Evolutionary conservation across 2,329 filamentous ascomycete genomes (phyloP).

Genomic region (Trichoderma sp.): DNA sequence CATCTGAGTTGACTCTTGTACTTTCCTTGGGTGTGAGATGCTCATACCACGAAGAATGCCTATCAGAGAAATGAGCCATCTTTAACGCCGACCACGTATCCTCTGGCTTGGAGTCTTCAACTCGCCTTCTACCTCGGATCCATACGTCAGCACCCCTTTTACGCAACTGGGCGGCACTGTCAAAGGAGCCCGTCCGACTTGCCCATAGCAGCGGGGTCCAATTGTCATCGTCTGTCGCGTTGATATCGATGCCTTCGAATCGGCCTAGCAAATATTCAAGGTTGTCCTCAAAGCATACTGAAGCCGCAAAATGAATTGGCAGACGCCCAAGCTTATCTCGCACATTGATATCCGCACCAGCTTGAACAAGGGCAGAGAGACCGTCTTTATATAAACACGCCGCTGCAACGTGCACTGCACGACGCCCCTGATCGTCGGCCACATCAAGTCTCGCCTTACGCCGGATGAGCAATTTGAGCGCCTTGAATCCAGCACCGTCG

Average conservation of each 20-base stretch:
- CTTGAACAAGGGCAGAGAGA: background rate
- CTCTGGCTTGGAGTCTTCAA: background rate
- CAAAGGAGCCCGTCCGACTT: background rate
- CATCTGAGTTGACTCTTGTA: background rate
- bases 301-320: background rate
- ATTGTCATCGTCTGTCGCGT: background rate
- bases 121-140: background rate
- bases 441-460: background rate
- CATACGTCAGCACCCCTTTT: background rate
- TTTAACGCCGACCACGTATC: background rate
- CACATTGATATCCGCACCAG: background rate
- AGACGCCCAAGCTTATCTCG: background rate
- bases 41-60: background rate
- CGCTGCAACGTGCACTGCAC: background rate
- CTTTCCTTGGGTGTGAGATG: background rate
- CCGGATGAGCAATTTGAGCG: background rate
- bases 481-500: background rate
- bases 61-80: background rate
- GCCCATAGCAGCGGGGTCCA: background rate
- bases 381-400: background rate
- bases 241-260: background rate
- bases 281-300: background rate
- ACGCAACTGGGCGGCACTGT: background rate
- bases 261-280: background rate
- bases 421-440: background rate